Base-by-base conservation (phyloP, 2,329 filamentous ascomycete genomes). In the Sodiomyces alkalinus region DNA sequence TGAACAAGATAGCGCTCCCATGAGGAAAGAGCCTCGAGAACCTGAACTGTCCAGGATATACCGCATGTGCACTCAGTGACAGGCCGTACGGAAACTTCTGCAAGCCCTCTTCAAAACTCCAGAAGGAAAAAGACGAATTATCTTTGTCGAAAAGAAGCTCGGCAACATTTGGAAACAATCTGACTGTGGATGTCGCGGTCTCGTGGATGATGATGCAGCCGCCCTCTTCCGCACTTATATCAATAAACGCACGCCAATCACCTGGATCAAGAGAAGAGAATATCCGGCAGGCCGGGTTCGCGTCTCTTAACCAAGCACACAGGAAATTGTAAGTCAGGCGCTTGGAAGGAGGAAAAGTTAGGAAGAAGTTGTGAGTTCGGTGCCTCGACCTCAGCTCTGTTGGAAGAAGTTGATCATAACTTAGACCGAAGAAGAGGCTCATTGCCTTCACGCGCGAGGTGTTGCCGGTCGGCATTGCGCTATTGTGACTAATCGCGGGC, bases 151-250 rank as follows among this genome's bases (percentile, higher is more conserved):
- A 41, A 7, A 39, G 27, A 2, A 67, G 47, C 3, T 56, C 34
- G 3, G 37, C 33, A 12, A 37, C 21, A 0, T 39, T 33, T 1
- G 60, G 57, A 26, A 67, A 52, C 3, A 46, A 44, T 6, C 56
- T 47, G 5, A 62, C 33, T 5, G 43, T 42, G 40, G 46, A 49
- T 7, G 52, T 35, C 4, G 47, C 47, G 9, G 52, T 45, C 40
- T 65, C 59, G 33, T 68, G 60, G 3, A 68, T 42, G 19, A 68
- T 56, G 8, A 66, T 41, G 27, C 41, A 35, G 13, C 50, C 45
- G 22, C 27, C 8, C 9, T 23, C 19, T 9, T 39, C 28, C 1
- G 39, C 31, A 9, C 32, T 33, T 3, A 39, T 33, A 12, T 43
- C 44, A 7, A 44, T 17, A 34, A 72, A 69, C 12, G 45, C 47